A percentile compares a stretch with the other conserved stretches of the same genome.
phyloP scores from a whole-genome alignment of 2,329 filamentous ascomycete species.

The Bipolaris oryzae region DNA sequence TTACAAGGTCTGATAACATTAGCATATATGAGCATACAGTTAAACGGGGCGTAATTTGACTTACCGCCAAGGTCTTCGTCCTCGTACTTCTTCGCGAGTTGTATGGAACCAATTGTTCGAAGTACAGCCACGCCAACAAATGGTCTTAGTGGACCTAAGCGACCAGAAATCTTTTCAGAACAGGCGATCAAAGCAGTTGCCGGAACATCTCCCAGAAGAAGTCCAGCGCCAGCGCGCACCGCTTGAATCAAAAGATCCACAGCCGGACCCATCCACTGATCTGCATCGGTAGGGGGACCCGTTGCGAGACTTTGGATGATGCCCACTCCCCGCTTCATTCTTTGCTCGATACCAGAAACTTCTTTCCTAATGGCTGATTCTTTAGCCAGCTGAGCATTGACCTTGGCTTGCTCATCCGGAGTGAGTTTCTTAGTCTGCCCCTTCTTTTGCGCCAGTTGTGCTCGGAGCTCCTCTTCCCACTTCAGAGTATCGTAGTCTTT shows the following conservation, averaged over 20 bases:
- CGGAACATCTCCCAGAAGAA: slow-evolving; percentile 80
- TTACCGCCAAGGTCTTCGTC: slow-evolving; percentile 74
- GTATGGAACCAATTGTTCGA: slow-evolving; percentile 74
- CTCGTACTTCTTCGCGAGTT: slow-evolving; percentile 73
- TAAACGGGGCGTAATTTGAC: slow-evolving; percentile 30
- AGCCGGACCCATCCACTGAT: slow-evolving; percentile 84
- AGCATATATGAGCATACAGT: slow-evolving; percentile 6
- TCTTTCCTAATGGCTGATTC: slow-evolving; percentile 78
- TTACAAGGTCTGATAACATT: slow-evolving; percentile 65
- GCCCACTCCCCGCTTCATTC: slow-evolving; percentile 80
- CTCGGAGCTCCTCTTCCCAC: slow-evolving; percentile 92
- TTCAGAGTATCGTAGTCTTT: slow-evolving; percentile 96
- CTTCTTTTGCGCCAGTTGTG: slow-evolving; percentile 90
- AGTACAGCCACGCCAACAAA: slow-evolving; percentile 90
- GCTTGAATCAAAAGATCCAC: slow-evolving; percentile 74
- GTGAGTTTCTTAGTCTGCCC: slow-evolving; percentile 90
- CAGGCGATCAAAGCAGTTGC: slow-evolving; percentile 80
- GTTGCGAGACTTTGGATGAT: slow-evolving; percentile 81
- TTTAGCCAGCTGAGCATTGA: slow-evolving; percentile 88
- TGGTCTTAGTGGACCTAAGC: slow-evolving; percentile 75
- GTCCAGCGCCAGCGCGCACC: slow-evolving; percentile 79
- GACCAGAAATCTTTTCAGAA: slow-evolving; percentile 72
- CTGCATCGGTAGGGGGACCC: slow-evolving; percentile 87
- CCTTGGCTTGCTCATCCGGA: slow-evolving; percentile 84
- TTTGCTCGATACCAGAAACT: slow-evolving; percentile 72